Evolutionary conservation across 148 eudicot species (phyloP).

Genomic region (Tetragonia tetragonoides): DNA sequence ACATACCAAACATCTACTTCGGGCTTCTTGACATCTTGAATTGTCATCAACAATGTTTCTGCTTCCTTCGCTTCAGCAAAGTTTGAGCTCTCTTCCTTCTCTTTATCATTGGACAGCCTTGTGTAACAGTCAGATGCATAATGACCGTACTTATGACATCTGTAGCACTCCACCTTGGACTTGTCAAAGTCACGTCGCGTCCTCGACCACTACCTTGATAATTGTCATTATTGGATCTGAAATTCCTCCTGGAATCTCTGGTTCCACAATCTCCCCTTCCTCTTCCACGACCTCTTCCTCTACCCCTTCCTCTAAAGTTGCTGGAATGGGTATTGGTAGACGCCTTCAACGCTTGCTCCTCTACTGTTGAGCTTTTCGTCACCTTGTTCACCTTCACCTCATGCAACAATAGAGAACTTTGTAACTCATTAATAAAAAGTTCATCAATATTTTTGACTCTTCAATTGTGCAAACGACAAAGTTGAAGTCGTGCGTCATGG

Average conservation of each 20-base stretch:
- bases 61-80: conserved; percentile 16
- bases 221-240: background rate
- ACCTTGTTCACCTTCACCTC: too few relatives aligned
- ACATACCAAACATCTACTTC: conserved; percentile 17
- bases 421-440: background rate
- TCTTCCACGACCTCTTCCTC: conserved; percentile 11
- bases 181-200: conserved; percentile 10
- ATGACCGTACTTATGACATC: conserved; percentile 27
- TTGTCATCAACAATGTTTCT: conserved; percentile 21
- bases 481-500: background rate
- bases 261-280: conserved; percentile 12
- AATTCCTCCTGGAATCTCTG: background rate
- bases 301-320: conserved; percentile 11
- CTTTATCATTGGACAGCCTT: conserved; percentile 5
- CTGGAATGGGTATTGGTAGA: background rate
- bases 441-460: background rate
- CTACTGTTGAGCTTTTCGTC: background rate
- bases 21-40: conserved; percentile 1
- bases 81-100: conserved; percentile 11
- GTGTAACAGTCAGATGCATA: conserved; percentile 28
- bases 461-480: background rate
- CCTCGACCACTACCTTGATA: conserved; percentile 14
- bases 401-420: background rate
- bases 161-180: conserved; percentile 23
- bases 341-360: conserved; percentile 27